phyloP scores from a whole-genome alignment of 305 asterid species.

The Plantago coronopus region DNA sequence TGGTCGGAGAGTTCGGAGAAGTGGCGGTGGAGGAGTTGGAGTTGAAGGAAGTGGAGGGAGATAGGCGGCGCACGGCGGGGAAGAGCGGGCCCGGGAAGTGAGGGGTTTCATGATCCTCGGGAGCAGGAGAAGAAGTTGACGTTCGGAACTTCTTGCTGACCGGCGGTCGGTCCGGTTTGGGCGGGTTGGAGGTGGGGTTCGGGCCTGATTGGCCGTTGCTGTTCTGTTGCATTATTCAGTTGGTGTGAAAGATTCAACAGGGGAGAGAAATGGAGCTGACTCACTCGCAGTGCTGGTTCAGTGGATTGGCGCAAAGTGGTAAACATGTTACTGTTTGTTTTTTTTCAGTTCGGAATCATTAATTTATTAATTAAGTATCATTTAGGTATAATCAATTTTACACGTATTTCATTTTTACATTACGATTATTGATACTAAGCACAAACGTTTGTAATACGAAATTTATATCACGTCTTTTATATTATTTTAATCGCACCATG shows the following conservation, averaged over 20 bases:
- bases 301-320: neutral
- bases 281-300: neutral
- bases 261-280: conserved; percentile 8
- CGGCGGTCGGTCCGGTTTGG: conserved; percentile 53
- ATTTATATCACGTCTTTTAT: too few species aligned
- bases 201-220: conserved; percentile 36
- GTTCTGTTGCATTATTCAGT: conserved; percentile 17
- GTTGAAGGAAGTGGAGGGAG: conserved; percentile 34
- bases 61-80: conserved; percentile 59
- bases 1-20: conserved; percentile 19
- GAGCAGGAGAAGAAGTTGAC: conserved; percentile 20
- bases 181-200: conserved; percentile 27
- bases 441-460: too few species aligned
- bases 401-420: too few species aligned
- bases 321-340: too few species aligned
- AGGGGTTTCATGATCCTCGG: conserved; percentile 34
- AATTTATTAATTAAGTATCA: too few species aligned
- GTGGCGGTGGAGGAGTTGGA: conserved; percentile 8
- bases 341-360: too few species aligned
- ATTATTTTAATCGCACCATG: too few species aligned
- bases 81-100: conserved; percentile 53
- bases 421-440: too few species aligned
- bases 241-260: neutral
- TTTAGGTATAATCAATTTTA: too few species aligned
- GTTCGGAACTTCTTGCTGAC: conserved; percentile 59